Evolutionary conservation across 176 grass and related monocot genomes (phyloP).

Genomic region (Eremochloa ophiuroides): DNA sequence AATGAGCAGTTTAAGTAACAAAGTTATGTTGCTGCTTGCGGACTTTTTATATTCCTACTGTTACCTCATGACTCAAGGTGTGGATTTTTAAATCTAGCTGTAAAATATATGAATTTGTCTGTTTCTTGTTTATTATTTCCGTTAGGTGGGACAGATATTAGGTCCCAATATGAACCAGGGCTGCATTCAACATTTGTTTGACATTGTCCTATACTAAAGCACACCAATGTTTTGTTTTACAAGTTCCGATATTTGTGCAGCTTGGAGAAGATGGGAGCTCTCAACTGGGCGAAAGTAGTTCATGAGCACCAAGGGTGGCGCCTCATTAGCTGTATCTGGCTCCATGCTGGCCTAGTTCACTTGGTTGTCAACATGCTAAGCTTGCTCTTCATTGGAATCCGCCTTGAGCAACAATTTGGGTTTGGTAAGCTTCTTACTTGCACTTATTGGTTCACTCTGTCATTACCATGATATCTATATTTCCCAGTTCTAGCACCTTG

Average conservation of each 20-base stretch:
- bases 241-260: slow-evolving; percentile 32
- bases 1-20: background rate
- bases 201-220: background rate
- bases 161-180: background rate
- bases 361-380: slow-evolving; percentile 89
- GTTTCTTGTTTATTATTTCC: background rate
- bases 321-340: slow-evolving; percentile 74
- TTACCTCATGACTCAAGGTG: background rate
- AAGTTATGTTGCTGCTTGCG: background rate
- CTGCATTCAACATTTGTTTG: background rate
- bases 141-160: background rate
- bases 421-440: slow-evolving; percentile 54
- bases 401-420: slow-evolving; percentile 93
- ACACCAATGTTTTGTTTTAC: background rate
- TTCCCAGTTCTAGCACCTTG: background rate
- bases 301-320: slow-evolving; percentile 80
- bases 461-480: background rate
- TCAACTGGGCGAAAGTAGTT: slow-evolving; percentile 88
- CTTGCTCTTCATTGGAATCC: slow-evolving; percentile 86
- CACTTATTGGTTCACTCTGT: background rate
- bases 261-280: slow-evolving; percentile 83
- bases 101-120: background rate
- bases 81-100: background rate
- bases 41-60: background rate
- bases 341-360: slow-evolving; percentile 86